Evolutionary conservation across 371 early-diverging fungal genomes (phyloP).

Genomic region (Conidiobolus incongruus): DNA sequence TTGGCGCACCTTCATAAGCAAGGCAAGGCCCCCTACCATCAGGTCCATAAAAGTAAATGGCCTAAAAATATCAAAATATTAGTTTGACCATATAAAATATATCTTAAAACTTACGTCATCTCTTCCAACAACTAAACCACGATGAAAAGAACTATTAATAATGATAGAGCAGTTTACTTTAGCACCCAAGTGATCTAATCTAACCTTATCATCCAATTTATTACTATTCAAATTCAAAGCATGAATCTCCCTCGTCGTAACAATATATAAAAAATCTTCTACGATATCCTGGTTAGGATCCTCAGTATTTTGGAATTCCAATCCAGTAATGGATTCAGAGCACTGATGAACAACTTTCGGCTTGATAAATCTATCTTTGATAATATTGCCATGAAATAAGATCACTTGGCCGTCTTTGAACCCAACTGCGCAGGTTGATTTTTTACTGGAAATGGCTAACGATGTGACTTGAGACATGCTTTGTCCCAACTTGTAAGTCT

Average conservation of each 20-base stretch:
- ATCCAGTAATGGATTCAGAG: constrained; percentile 63
- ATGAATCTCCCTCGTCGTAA: constrained; percentile 7
- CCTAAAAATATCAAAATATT: constrained; percentile 12
- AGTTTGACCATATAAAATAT: not conserved
- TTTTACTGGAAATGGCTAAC: too few species aligned
- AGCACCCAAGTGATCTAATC: constrained; percentile 67
- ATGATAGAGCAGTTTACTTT: constrained; percentile 52
- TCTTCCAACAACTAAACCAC: constrained; percentile 61
- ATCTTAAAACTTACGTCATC: constrained; percentile 28
- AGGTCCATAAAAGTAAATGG: constrained; percentile 71
- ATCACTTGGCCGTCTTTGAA: constrained; percentile 76
- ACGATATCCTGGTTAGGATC: too few species aligned
- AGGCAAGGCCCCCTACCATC: constrained; percentile 87
- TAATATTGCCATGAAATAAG: constrained; percentile 57
- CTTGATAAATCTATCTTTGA: constrained; percentile 48
- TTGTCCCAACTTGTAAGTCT: too few species aligned
- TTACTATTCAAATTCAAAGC: constrained; percentile 31
- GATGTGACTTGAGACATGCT: too few species aligned
- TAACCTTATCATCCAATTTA: constrained; percentile 13
- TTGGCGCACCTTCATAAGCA: constrained; percentile 50
- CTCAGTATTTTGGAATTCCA: not conserved
- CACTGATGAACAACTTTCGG: constrained; percentile 61
- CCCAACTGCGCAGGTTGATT: too few species aligned
- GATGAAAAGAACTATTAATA: constrained; percentile 23
- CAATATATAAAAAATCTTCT: not conserved